phyloP scores from a whole-genome alignment of 805 yeast species.

The Wickerhamiella shivajii region DNA sequence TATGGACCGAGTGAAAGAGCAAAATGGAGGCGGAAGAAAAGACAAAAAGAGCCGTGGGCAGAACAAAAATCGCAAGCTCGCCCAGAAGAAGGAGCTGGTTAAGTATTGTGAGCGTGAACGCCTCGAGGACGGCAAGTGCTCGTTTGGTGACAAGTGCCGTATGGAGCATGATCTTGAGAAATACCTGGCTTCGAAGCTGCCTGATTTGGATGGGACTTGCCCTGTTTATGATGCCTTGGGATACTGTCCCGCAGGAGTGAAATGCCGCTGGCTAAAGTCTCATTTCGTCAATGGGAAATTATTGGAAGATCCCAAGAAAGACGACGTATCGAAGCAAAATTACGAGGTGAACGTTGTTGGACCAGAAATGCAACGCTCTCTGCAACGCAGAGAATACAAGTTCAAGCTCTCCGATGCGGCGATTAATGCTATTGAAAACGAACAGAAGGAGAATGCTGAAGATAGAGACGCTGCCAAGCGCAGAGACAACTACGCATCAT shows the following conservation, averaged over 20 bases:
- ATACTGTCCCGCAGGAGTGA: conserved; percentile 80
- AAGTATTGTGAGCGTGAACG: conserved; percentile 15
- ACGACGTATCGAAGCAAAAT: conserved; percentile 25
- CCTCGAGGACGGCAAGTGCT: conserved; percentile 22
- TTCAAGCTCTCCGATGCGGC: conserved; percentile 44
- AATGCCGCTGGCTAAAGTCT: conserved; percentile 77
- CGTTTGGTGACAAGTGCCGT: conserved; percentile 59
- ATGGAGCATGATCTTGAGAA: conserved; percentile 58
- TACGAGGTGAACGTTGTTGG: conserved; percentile 52
- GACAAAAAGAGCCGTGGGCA: conserved; percentile 18
- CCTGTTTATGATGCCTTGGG: conserved; percentile 78
- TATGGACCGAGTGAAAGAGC: conserved; percentile 12
- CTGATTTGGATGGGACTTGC: conserved; percentile 63
- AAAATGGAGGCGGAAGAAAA: conserved; percentile 4
- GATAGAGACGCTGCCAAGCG: conserved; percentile 14
- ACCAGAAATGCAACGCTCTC: conserved; percentile 30
- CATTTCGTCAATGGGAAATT: conserved; percentile 38
- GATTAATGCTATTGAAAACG: conserved; percentile 28
- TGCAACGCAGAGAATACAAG: conserved; percentile 49
- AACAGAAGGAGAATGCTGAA: conserved; percentile 24
- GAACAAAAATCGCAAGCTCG: conserved; percentile 17
- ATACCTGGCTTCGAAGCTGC: conserved; percentile 51
- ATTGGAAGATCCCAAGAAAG: conserved; percentile 31
- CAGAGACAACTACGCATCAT: conserved; percentile 29
- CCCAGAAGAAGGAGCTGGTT: conserved; percentile 15